Percentiles rank a stretch among this genome's conserved stretches.
phyloP scores from a whole-genome alignment of 2,329 filamentous ascomycete species.

The Phaeosphaeriaceae sp. region DNA sequence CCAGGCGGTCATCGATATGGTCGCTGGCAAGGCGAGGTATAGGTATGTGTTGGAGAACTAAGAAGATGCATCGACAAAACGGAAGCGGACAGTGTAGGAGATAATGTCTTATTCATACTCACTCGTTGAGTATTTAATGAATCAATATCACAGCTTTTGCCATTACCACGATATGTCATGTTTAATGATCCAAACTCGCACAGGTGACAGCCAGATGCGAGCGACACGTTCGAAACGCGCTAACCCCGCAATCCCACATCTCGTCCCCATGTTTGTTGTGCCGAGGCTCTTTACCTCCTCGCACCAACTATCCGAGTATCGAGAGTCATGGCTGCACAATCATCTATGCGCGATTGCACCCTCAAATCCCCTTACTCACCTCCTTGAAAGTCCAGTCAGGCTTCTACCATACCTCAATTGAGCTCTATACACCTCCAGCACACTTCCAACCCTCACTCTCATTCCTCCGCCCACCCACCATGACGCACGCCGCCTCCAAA shows the following conservation, averaged over 20 bases:
- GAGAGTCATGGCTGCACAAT: conserved; percentile 22
- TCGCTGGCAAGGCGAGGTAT: conserved; percentile 60
- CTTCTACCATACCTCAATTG: conserved; percentile 1
- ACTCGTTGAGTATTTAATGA: not conserved
- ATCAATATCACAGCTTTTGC: not conserved
- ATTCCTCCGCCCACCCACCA: conserved; percentile 13
- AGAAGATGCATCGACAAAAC: not conserved
- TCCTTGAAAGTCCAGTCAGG: not conserved
- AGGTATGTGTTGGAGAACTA: conserved; percentile 43
- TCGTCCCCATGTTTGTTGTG: conserved; percentile 2
- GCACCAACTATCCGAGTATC: conserved; percentile 12
- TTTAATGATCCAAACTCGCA: no score
- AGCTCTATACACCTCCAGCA: not conserved
- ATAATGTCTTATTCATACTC: not conserved
- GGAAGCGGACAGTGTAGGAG: not conserved
- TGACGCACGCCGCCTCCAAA: conserved; percentile 40
- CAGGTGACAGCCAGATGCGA: no score
- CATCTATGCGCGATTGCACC: not conserved
- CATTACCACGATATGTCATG: not conserved
- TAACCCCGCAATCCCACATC: conserved; percentile 9
- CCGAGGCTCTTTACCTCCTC: conserved; percentile 28
- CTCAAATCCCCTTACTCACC: not conserved
- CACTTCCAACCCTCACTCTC: not conserved
- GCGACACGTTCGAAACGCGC: not conserved
- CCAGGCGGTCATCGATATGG: conserved; percentile 63